Evolutionary conservation across 768 basidiomycete species (phyloP), one percentile per base, ranked within the genome.

Genomic region (Lentinula aciculospora): DNA sequence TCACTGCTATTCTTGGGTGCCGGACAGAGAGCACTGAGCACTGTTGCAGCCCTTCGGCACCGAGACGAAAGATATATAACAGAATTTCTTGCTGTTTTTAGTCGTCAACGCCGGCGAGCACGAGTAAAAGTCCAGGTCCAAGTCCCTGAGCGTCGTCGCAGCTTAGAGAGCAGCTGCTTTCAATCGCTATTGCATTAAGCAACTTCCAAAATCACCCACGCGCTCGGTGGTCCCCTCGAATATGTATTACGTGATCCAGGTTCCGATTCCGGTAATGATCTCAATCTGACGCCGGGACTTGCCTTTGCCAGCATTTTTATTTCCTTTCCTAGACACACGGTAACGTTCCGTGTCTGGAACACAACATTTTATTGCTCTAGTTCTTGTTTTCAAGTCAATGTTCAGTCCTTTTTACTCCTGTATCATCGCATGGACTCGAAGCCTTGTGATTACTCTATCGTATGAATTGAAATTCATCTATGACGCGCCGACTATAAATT

Each of bases 261-360:
- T 50, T n/a, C 49, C 49, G 29, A 50, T 32, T 50, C 8, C 29
- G 49, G 49, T n/a, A 19, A 50, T 50, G 29, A 50, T 50, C 49
- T 21, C 19, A 23, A n/a, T 17, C n/a, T 44, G 42, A 44, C 42
- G 42, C 42, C 42, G 42, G 42, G 17, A 44, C 42, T 44, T 44
- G 42, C 42, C 42, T 44, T 44, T 44, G 42, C 42, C 42, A 44
- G 42, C 42, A 44, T 44, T 23, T 44, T 44, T 44, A 44, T 44
- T 44, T 44, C 42, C 42, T 44, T 44, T 44, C 42, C 21, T 44
- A 44, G 42, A n/a, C 42, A 44, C 42, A 12, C 42, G 23, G 3
- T 23, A 21, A 44, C 7, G 8, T 23, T 23, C n/a, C 3, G n/a
- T 21, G n/a, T n/a, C n/a, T n/a, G n/a, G n/a, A n/a, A n/a, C n/a